Conservation (phyloP, 208 protist genomes). For the Acanthamoeba royreba region DNA sequence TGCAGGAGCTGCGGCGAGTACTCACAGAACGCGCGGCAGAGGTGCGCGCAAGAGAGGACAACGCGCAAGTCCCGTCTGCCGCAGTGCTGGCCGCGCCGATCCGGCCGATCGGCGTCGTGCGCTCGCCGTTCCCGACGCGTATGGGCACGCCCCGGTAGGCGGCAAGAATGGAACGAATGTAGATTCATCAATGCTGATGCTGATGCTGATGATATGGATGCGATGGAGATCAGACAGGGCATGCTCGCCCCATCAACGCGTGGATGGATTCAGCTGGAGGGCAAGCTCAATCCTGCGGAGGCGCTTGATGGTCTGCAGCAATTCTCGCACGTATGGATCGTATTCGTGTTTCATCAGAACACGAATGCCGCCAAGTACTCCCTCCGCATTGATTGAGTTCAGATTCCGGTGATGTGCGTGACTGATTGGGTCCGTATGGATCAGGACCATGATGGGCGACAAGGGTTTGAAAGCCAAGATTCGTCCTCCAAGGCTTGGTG, state of each 20-base stretch:
- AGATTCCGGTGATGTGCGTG: background rate
- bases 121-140: background rate
- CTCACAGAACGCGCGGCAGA: background rate
- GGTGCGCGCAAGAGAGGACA: background rate
- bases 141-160: background rate
- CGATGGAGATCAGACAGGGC: constrained; percentile 55
- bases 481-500: background rate
- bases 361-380: constrained; percentile 7
- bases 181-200: too few species aligned
- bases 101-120: background rate
- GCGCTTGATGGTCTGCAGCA: constrained; percentile 65
- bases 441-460: background rate
- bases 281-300: constrained; percentile 10
- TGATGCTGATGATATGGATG: too few species aligned
- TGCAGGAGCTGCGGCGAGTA: background rate
- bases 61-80: background rate
- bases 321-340: constrained; percentile 75
- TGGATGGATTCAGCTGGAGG: constrained; percentile 43
- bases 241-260: constrained; percentile 48
- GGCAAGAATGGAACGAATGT: too few species aligned
- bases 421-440: background rate
- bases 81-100: background rate
- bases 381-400: background rate
- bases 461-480: constrained; percentile 10
- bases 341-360: constrained; percentile 78